These are phyloP conservation scores for Naegleria lovaniensis DNA, from an alignment of 208 protist genomes.

Conservation along the genomic window DNA sequence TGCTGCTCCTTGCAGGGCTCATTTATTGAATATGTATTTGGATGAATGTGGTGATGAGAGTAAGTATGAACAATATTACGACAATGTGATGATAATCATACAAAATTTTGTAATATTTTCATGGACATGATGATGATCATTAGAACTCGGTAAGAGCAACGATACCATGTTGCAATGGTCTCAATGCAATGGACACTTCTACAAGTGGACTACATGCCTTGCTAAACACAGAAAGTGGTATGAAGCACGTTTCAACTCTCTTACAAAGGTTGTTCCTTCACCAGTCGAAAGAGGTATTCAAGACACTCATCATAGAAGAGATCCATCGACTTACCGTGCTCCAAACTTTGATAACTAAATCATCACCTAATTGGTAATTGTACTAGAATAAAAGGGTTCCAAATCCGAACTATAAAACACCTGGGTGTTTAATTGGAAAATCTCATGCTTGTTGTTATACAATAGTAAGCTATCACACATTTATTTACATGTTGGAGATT, in stretches of 20 bases:
- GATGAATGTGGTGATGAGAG: not conserved
- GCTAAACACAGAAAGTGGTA: conserved; percentile 17
- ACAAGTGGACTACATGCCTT: not conserved
- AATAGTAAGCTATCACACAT: not conserved
- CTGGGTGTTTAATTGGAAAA: not conserved
- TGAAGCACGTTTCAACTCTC: not conserved
- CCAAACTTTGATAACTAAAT: not conserved
- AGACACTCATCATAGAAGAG: not conserved
- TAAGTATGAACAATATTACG: not conserved
- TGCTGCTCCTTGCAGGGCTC: not conserved
- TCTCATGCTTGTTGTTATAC: not conserved
- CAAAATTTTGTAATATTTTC: not conserved
- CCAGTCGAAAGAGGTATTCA: not conserved
- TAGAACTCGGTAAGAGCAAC: not conserved
- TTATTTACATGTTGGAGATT: not conserved
- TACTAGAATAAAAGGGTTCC: not conserved
- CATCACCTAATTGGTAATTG: not conserved
- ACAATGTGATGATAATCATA: not conserved
- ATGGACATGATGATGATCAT: not conserved
- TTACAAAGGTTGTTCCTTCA: not conserved
- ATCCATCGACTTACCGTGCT: not conserved
- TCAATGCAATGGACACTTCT: conserved; percentile 14
- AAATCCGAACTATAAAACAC: not conserved
- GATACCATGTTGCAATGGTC: conserved; percentile 7
- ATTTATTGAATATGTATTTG: not conserved